Conservation (phyloP, 306 rosid genomes). For the Macrotyloma uniflorum region DNA sequence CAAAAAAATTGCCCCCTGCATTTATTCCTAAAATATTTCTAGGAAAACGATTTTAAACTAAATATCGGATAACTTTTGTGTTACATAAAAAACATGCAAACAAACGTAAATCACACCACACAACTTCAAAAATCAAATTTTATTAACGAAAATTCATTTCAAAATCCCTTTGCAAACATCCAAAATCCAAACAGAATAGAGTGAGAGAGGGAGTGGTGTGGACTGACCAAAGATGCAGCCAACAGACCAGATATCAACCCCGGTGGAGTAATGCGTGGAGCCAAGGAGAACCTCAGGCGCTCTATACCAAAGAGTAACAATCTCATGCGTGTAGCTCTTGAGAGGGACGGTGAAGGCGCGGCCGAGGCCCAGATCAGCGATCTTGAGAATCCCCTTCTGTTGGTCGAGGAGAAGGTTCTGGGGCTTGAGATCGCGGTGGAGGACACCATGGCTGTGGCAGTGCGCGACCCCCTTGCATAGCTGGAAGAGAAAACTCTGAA, state of each 20-base stretch:
- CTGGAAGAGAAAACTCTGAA: slow-evolving; percentile 87
- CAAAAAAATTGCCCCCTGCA: too few species aligned
- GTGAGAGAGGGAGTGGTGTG: not conserved
- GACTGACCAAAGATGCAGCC: slow-evolving; percentile 85
- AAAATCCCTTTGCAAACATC: too few species aligned
- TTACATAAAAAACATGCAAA: too few species aligned
- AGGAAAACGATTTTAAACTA: too few species aligned
- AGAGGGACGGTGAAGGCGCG: slow-evolving; percentile 94
- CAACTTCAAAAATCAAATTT: too few species aligned
- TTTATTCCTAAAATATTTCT: too few species aligned
- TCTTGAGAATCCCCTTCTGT: slow-evolving; percentile 75
- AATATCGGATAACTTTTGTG: too few species aligned
- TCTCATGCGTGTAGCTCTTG: slow-evolving; percentile 95
- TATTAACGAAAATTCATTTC: too few species aligned
- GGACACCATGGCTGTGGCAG: slow-evolving; percentile 92
- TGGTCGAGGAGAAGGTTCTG: slow-evolving; percentile 90
- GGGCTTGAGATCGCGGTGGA: slow-evolving; percentile 90
- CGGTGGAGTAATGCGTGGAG: slow-evolving; percentile 87
- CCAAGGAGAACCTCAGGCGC: slow-evolving; percentile 97
- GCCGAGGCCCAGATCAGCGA: slow-evolving; percentile 91
- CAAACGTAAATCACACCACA: too few species aligned
- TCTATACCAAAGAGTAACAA: slow-evolving; percentile 95
- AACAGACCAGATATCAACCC: slow-evolving; percentile 96
- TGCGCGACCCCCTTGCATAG: slow-evolving; percentile 94
- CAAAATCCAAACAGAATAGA: too few species aligned